Evolutionary conservation across 2,329 filamentous ascomycete genomes (phyloP).

Genomic region (Aciculosporium take): DNA sequence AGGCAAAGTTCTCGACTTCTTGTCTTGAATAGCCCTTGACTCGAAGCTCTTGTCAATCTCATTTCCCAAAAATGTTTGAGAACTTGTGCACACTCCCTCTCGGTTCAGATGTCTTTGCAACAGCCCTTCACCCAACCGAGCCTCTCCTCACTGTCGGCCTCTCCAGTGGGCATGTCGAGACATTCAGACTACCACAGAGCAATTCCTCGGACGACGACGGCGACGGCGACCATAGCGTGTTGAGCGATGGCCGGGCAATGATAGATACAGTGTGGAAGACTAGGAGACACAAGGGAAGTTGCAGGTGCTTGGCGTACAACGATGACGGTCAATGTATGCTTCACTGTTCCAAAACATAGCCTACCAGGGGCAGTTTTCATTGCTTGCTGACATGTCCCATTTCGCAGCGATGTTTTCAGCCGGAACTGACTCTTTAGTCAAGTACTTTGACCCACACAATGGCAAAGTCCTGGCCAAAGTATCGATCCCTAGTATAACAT

Average conservation of each 20-base stretch:
- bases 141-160: conserved; percentile 79
- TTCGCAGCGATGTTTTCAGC: conserved; percentile 44
- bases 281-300: conserved; percentile 84
- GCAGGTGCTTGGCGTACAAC: conserved; percentile 65
- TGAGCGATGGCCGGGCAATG: conserved; percentile 52
- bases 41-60: background rate
- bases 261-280: conserved; percentile 82
- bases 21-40: too few species aligned
- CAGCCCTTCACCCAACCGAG: conserved; percentile 71
- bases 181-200: conserved; percentile 54
- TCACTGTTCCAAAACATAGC: conserved; percentile 19
- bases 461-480: conserved; percentile 71
- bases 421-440: conserved; percentile 44
- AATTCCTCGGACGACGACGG: conserved; percentile 36
- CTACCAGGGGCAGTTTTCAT: background rate
- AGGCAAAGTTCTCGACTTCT: too few species aligned
- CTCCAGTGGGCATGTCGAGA: conserved; percentile 72
- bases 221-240: conserved; percentile 33
- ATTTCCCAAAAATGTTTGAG: conserved; percentile 54
- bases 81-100: conserved; percentile 84
- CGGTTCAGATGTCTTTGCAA: conserved; percentile 72
- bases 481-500: conserved; percentile 47
- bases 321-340: conserved; percentile 55
- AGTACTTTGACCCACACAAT: conserved; percentile 41
- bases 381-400: background rate